Evolutionary conservation across 2,329 filamentous ascomycete genomes (phyloP).

Genomic region (Chaetomiaceae sp.): DNA sequence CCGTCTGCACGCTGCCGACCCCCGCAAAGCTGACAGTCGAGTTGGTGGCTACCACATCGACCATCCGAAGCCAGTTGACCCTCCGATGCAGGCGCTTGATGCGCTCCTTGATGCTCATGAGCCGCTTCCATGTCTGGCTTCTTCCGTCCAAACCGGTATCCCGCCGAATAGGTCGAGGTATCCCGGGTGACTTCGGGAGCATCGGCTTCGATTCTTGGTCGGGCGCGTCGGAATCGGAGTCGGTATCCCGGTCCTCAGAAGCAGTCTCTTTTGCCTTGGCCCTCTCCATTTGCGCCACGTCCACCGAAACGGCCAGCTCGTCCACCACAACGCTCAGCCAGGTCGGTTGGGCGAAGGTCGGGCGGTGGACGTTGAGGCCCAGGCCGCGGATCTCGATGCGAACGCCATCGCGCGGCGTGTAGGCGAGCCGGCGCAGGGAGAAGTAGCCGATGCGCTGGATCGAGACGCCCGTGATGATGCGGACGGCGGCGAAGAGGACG

Average conservation of each 20-base stretch:
- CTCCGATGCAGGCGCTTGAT: conserved; percentile 82
- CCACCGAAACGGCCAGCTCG: conserved; percentile 77
- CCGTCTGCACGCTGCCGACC: conserved; percentile 79
- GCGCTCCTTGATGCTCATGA: conserved; percentile 74
- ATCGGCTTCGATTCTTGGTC: conserved; percentile 15
- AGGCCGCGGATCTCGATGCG: conserved; percentile 85
- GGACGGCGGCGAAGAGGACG: conserved; percentile 84
- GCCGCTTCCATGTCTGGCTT: conserved; percentile 72
- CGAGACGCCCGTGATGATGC: conserved; percentile 87
- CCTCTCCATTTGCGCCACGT: conserved; percentile 60
- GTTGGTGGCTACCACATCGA: conserved; percentile 81
- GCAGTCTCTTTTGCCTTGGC: conserved; percentile 33
- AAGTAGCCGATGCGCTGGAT: conserved; percentile 94
- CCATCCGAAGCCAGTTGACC: conserved; percentile 80
- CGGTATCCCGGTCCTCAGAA: conserved; percentile 26
- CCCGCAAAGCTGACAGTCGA: conserved; percentile 70
- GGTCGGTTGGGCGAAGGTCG: conserved; percentile 94
- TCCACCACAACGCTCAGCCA: conserved; percentile 88
- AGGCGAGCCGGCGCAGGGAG: conserved; percentile 83
- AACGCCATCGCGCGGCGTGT: conserved; percentile 81
- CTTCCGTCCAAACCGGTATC: conserved; percentile 35
- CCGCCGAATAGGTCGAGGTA: conserved; percentile 23
- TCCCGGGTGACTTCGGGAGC: conserved; percentile 25
- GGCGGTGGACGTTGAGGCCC: conserved; percentile 81
- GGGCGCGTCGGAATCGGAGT: conserved; percentile 22